Evolutionary conservation across 176 grass and related monocot genomes (phyloP), one percentile per base, ranked within the genome.

Genomic region (Cymbopogon citratus): DNA sequence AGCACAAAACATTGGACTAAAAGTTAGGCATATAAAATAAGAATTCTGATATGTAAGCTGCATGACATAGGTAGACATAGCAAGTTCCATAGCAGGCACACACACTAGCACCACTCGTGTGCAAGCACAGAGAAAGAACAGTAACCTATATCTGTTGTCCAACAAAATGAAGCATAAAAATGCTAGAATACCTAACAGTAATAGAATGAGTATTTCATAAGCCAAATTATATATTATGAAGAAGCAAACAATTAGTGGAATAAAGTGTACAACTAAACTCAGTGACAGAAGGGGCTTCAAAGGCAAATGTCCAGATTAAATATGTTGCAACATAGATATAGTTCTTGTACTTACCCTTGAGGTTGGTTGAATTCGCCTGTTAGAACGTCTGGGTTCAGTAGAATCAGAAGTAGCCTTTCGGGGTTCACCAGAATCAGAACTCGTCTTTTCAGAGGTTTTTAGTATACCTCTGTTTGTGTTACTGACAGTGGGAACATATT

Each of bases 341-440:
- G 45, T 80, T 59, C 24, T 3, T 74, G 15, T 33, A 54, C 80
- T 90, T 82, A 99, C 97, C 87, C 97, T 80, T 59, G 92, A 96
- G 46, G 97, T 99, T 46, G 97, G 97, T 66, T 99, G 97, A 88
- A 99, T 99, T 80, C 87, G 85, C 13, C 97, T 87, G 83, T 90
- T 96, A 13, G 97, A 99, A 70, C 97, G 84, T 73, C 97, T 78
- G 14, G 97, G 97, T 85, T 95, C 93, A 65, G 65, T 54, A 51
- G 73, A 88, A 73, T 96, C 92, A 43, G 77, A 80, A 83, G 31
- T 64, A 38, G 61, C 80, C 76, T 19, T 75, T 35, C 3, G 48
- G 48, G 72, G 29, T 84, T 84, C 65, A 76, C 82, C 80, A 62
- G 24, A 88, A 85, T 85, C 89, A 40, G 73, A 77, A 83, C 27